These are phyloP conservation scores for Epichloe baconii DNA, from an alignment of 2,329 filamentous ascomycete genomes.

Conservation along the genomic window DNA sequence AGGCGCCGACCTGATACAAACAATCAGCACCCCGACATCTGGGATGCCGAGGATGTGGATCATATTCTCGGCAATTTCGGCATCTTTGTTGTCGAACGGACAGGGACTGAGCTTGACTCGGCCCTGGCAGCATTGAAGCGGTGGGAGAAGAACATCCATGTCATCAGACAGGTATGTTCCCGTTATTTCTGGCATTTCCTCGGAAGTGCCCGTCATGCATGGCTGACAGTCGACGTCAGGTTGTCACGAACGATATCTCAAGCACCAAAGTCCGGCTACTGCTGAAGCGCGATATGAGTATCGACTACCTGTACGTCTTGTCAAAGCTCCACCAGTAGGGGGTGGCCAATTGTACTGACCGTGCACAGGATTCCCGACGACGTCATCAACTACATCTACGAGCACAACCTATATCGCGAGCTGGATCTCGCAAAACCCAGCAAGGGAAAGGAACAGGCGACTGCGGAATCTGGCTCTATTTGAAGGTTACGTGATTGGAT, in stretches of 20 bases:
- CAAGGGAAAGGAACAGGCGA: conserved; percentile 14
- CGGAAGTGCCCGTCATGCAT: neutral
- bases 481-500: conserved; percentile 8
- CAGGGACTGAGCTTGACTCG: conserved; percentile 79
- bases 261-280: conserved; percentile 66
- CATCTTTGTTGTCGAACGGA: conserved; percentile 76
- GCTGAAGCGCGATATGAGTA: conserved; percentile 66
- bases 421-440: conserved; percentile 14
- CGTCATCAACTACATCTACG: conserved; percentile 62
- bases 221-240: conserved; percentile 4
- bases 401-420: conserved; percentile 52
- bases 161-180: conserved; percentile 47
- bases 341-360: neutral
- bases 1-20: conserved; percentile 63
- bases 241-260: conserved; percentile 72
- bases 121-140: conserved; percentile 68
- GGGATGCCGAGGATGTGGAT: conserved; percentile 73
- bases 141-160: conserved; percentile 76
- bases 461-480: conserved; percentile 15
- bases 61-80: conserved; percentile 78
- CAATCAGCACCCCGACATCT: conserved; percentile 62
- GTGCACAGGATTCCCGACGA: conserved; percentile 42
- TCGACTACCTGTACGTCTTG: conserved; percentile 44
- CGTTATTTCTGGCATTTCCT: neutral
- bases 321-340: neutral